phyloP scores from a whole-genome alignment of 139 green algal species.

The Deuterostichococcus epilithicus region DNA sequence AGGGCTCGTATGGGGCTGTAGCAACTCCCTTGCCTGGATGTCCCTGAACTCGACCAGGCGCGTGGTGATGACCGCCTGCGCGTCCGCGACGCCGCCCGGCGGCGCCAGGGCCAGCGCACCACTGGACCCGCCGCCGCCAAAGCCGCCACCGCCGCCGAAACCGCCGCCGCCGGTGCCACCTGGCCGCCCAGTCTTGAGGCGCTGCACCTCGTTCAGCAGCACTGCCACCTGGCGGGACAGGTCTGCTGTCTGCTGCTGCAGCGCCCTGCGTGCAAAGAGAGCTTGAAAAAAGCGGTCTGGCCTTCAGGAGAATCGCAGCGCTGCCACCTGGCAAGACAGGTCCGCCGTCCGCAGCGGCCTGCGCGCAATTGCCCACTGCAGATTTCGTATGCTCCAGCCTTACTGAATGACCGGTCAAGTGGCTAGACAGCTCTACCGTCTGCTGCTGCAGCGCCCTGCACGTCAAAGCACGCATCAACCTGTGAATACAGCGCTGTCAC shows the following conservation, averaged over 20 bases:
- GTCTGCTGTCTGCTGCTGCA: constrained; percentile 38
- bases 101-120: not conserved
- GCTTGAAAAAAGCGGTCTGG: not conserved
- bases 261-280: not conserved
- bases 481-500: constrained; percentile 2
- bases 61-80: constrained; percentile 35
- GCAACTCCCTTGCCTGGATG: constrained; percentile 18
- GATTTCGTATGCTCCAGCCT: too few relatives aligned
- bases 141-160: not conserved
- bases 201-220: constrained; percentile 36
- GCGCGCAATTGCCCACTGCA: too few relatives aligned
- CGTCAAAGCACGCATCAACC: not conserved
- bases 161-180: not conserved
- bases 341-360: too few relatives aligned
- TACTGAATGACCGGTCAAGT: too few relatives aligned
- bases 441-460: constrained; percentile 30
- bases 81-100: not conserved
- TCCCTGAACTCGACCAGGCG: constrained; percentile 33
- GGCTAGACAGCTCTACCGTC: too few relatives aligned
- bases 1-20: too few relatives aligned
- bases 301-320: not conserved
- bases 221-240: constrained; percentile 30
- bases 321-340: constrained; percentile 30
- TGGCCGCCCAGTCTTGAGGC: constrained; percentile 9
- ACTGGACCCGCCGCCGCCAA: too few relatives aligned